Percentiles rank a stretch among this genome's conserved stretches.
These are phyloP conservation scores for Colletotrichum filicis DNA, from an alignment of 2,329 filamentous ascomycete species.

Conservation along the genomic window DNA sequence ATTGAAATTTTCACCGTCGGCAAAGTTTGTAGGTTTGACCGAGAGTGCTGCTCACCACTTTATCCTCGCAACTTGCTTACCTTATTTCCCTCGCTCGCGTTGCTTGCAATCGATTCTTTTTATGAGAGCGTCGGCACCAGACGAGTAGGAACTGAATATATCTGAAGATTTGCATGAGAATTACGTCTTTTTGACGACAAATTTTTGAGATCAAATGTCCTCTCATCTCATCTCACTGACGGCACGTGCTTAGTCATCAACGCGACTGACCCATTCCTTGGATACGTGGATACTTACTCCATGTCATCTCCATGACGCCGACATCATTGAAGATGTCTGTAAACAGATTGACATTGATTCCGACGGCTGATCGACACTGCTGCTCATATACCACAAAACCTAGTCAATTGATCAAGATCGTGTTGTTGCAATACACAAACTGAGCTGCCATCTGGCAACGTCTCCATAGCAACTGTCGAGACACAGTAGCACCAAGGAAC, in stretches of 20 bases:
- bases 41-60: not conserved
- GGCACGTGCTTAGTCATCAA: not conserved
- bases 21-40: not conserved
- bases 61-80: not conserved
- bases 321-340: not conserved
- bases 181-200: not conserved
- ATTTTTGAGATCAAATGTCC: not conserved
- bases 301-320: not conserved
- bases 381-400: not conserved
- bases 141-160: not conserved
- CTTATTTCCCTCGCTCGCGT: not conserved
- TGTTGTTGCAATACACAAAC: not conserved
- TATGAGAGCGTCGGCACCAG: no score
- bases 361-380: not conserved
- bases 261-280: not conserved
- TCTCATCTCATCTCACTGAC: not conserved
- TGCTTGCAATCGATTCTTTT: no score
- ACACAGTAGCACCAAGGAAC: not conserved
- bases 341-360: not conserved
- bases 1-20: slow-evolving; percentile 19
- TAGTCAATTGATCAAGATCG: not conserved
- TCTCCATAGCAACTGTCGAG: slow-evolving; percentile 4
- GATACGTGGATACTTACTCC: not conserved
- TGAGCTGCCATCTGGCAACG: not conserved
- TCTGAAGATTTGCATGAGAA: not conserved